phyloP scores from a whole-genome alignment of 2,329 filamentous ascomycete genomes.

The Septoria linicola region DNA sequence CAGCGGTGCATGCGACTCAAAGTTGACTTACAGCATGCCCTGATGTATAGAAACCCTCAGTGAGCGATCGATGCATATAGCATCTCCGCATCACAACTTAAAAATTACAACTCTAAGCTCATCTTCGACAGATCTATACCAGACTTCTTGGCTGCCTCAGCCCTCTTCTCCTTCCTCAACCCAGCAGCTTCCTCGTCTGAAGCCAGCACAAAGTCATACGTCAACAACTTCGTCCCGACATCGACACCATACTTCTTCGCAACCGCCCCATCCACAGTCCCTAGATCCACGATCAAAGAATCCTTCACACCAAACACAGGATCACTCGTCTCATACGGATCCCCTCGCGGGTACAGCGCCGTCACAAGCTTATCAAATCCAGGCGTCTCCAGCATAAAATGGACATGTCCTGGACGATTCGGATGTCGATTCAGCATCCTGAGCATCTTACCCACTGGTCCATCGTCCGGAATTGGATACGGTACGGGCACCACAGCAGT shows the following conservation, averaged over 20 bases:
- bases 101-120: background rate
- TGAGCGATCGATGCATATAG: too few species aligned
- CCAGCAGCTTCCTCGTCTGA: constrained; percentile 65
- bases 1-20: too few species aligned
- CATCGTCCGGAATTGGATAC: constrained; percentile 81
- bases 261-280: constrained; percentile 52
- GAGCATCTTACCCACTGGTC: constrained; percentile 57
- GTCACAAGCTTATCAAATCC: constrained; percentile 79
- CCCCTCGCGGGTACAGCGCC: constrained; percentile 73
- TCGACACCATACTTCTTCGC: constrained; percentile 62
- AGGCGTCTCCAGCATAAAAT: constrained; percentile 81
- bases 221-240: constrained; percentile 55
- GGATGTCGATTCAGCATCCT: constrained; percentile 61
- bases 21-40: too few species aligned
- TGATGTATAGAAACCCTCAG: too few species aligned
- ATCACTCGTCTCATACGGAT: constrained; percentile 78
- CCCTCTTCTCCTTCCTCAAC: constrained; percentile 64
- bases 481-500: constrained; percentile 77
- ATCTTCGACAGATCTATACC: background rate
- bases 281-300: constrained; percentile 66
- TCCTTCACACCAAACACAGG: constrained; percentile 85
- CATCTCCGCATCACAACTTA: too few species aligned
- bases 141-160: constrained; percentile 40
- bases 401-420: constrained; percentile 76
- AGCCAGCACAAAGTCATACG: constrained; percentile 73